Evolutionary conservation across 176 grass and related monocot genomes (phyloP).

Genomic region (Avena atlantica): DNA sequence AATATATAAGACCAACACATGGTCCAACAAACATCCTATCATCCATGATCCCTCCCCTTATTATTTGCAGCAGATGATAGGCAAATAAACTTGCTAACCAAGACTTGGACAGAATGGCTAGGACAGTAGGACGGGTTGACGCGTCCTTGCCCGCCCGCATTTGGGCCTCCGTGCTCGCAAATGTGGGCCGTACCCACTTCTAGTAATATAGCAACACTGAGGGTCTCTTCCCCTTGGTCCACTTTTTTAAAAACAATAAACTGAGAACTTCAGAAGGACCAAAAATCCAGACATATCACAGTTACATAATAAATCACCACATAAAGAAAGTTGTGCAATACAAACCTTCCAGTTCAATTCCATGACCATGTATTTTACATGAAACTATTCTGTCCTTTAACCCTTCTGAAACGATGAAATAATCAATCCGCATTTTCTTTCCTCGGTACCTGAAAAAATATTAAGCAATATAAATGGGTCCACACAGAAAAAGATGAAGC

Average conservation of each 20-base stretch:
- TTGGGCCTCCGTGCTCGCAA: not conserved
- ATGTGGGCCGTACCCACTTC: not conserved
- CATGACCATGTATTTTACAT: slow-evolving; percentile 87
- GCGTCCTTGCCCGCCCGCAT: not conserved
- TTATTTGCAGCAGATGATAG: slow-evolving; percentile 18
- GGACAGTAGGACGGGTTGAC: not conserved
- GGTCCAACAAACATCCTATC: not conserved
- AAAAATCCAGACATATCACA: not conserved
- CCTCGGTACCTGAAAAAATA: slow-evolving; percentile 75
- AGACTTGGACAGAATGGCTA: not conserved
- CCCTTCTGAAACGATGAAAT: slow-evolving; percentile 78
- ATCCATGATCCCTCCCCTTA: not conserved
- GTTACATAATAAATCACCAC: not conserved
- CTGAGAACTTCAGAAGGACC: not conserved
- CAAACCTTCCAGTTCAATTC: slow-evolving; percentile 96
- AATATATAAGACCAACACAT: slow-evolving; percentile 14
- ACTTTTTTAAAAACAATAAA: not conserved
- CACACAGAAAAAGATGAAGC: slow-evolving; percentile 5
- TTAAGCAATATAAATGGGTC: slow-evolving; percentile 22
- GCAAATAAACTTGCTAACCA: slow-evolving; percentile 6
- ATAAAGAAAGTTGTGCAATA: slow-evolving; percentile 18
- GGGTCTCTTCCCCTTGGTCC: not conserved
- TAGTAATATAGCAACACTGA: not conserved
- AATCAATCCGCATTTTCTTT: slow-evolving; percentile 96
- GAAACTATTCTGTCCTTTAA: slow-evolving; percentile 72